Base-by-base conservation (phyloP, 2,329 filamentous ascomycete genomes). In the Sporothrix protearum region DNA sequence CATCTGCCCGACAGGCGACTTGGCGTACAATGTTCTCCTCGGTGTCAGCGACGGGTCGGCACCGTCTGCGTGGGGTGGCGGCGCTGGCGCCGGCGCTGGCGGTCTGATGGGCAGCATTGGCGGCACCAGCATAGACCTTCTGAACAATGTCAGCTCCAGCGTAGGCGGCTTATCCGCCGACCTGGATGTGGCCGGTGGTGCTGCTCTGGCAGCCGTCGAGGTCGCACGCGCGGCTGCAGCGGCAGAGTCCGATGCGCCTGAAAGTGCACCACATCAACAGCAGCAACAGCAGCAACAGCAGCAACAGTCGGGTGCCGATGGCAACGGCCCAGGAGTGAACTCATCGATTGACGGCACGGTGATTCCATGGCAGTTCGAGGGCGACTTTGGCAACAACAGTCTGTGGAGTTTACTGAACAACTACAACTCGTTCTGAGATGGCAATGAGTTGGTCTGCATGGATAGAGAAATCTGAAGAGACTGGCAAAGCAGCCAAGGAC, bases 321-420 rank as follows among this genome's bases (percentile, higher is more conserved):
- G 51, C 8, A 25, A n/a, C 28, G 53, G 25, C 19, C 47, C 30
- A 7, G 67, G 59, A 1, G 66, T 22, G 25, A 30, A 28, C 53
- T 47, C 70, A 7, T 55, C 25, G 2, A 69, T 72, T 12, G 73
- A 73, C 64, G 74, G 69, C 33, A 63, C 53, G 1, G 53, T 51
- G 1, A 70, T 75, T 39, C 75, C 78, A 36, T 85, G 83, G 83
- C 82, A 85, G 72, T 88, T 88, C 78, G 85, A 83, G 30, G 86
- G 86, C 1, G 85, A 83, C 71, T 87, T 87, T 78, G 83, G 82
- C 2, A 82, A 82, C 64, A 85, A 87, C 75, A 87, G 85, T 59
- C 82, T 88, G 71, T 88, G 86, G 86, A 85, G 83, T 49, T 78
- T 87, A 71, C 76, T 88, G 75, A 88, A 88, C 75, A 84, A 83